A percentile compares a stretch with the other conserved stretches of the same genome.
Conservation (phyloP, 2,329 filamentous ascomycete species). For the Colletotrichum eremochloae region DNA sequence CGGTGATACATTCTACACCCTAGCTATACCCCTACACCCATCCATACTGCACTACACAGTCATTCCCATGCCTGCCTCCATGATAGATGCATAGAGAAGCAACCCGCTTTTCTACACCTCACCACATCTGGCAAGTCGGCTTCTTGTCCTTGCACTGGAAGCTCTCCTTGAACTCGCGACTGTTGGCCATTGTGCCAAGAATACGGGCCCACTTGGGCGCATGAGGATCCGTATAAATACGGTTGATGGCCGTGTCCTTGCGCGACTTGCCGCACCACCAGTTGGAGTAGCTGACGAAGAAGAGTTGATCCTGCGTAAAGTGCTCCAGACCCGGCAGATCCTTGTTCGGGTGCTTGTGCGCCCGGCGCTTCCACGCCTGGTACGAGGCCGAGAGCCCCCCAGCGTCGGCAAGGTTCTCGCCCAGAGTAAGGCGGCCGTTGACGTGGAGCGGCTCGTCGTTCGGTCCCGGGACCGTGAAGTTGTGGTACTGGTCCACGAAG, state of each 20-base stretch:
- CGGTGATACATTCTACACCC: constrained; percentile 15
- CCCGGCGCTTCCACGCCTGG: constrained; percentile 73
- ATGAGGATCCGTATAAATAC: constrained; percentile 75
- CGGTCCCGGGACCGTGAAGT: constrained; percentile 69
- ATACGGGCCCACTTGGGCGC: constrained; percentile 74
- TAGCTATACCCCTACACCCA: neutral
- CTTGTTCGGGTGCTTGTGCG: constrained; percentile 63
- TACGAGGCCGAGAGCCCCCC: constrained; percentile 75
- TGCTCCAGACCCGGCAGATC: constrained; percentile 70
- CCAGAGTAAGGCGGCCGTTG: constrained; percentile 73
- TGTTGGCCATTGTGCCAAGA: constrained; percentile 75
- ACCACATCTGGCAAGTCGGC: constrained; percentile 42
- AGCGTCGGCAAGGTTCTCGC: constrained; percentile 80
- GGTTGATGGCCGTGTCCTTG: constrained; percentile 67
- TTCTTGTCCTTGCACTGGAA: constrained; percentile 74
- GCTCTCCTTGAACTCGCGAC: constrained; percentile 74
- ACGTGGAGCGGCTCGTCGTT: constrained; percentile 71
- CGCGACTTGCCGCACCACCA: constrained; percentile 77
- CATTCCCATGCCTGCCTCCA: no score
- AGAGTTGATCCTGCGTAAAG: constrained; percentile 77
- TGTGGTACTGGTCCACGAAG: constrained; percentile 76
- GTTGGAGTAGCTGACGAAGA: constrained; percentile 75
- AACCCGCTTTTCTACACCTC: neutral
- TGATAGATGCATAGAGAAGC: no score
- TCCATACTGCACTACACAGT: no score